Base-by-base conservation (phyloP, 2,329 filamentous ascomycete genomes). In the Microcera coccophila region DNA sequence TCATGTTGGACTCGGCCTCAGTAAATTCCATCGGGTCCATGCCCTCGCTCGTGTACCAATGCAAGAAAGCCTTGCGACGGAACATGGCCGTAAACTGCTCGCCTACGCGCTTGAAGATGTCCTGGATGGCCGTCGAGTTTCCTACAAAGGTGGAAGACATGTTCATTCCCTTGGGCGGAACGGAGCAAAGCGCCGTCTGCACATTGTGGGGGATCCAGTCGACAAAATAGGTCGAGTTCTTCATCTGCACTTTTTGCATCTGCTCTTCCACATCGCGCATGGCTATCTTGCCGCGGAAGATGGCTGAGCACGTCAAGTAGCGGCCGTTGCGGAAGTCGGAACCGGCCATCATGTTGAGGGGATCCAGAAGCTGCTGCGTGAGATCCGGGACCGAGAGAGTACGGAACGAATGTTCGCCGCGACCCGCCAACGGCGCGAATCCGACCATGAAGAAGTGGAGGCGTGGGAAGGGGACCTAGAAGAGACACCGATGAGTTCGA, bases 11-110 rank as follows among this genome's bases (percentile, higher is more conserved):
- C 85, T 98, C 93, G 62, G 93, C 93, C 82, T 98, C 93, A 68
- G 93, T 98, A 81, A 98, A 98, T 79, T 98, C 93, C 93, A 98
- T 97, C 85, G 98, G 93, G 76, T 98, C 93, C 93, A 98, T 98
- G 78, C 93, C 93, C 82, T 98, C 93, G 68, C 90, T 90, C 83
- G 93, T 98, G 79, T 98, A 98, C 93, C 93, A 98, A 81, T 97
- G 93, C 83, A 98, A 88, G 90, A 98, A 98, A 84, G 93, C 93
- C 87, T 97, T 98, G 77, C 93, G 90, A 78, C 93, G 84, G 86
- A 98, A 98, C 93, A 98, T 98, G 70, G 90, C 93, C 76, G 86
- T 90, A 84, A 98, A 98, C 78, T 98, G 93, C 74, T 98, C 93
- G 68, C 93, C 93, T 62, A 98, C 79, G 83, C 93, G 91, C 89